Evolutionary conservation across 2,329 filamentous ascomycete species (phyloP).

Genomic region (Hymenoscyphus linearis): DNA sequence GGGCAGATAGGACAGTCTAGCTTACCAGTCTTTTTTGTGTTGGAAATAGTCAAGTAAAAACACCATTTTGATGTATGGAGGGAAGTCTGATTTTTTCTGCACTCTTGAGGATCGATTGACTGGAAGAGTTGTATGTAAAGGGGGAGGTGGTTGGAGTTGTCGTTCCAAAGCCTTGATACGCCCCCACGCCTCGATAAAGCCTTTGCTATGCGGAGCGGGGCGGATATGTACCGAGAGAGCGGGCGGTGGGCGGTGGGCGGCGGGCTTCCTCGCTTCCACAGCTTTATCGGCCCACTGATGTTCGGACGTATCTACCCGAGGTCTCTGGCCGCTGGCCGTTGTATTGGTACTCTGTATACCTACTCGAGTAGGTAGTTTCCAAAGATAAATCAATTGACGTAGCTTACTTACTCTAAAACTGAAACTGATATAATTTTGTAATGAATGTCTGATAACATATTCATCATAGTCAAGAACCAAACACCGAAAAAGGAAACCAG

Average conservation of each 20-base stretch:
- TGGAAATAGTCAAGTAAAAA: conserved; percentile 32
- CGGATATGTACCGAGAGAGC: too few species aligned
- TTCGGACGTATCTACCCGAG: not conserved
- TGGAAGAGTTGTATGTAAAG: not conserved
- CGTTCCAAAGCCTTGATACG: not conserved
- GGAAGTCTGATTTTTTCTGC: not conserved
- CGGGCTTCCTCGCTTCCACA: too few species aligned
- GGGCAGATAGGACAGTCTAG: not conserved
- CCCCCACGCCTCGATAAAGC: too few species aligned
- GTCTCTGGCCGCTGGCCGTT: not conserved
- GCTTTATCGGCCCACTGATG: not conserved
- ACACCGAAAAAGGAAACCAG: too few species aligned
- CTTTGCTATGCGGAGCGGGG: not conserved
- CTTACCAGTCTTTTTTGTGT: conserved; percentile 31
- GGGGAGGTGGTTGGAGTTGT: not conserved
- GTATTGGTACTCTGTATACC: too few species aligned
- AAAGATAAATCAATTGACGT: too few species aligned
- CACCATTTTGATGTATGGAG: conserved; percentile 25
- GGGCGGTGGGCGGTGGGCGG: too few species aligned
- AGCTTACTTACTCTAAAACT: too few species aligned
- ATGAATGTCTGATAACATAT: too few species aligned
- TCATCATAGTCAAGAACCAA: too few species aligned
- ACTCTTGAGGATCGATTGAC: not conserved
- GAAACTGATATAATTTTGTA: too few species aligned
- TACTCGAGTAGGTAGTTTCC: too few species aligned